phyloP scores from a whole-genome alignment of 2,329 filamentous ascomycete species.

The Venturia effusa region DNA sequence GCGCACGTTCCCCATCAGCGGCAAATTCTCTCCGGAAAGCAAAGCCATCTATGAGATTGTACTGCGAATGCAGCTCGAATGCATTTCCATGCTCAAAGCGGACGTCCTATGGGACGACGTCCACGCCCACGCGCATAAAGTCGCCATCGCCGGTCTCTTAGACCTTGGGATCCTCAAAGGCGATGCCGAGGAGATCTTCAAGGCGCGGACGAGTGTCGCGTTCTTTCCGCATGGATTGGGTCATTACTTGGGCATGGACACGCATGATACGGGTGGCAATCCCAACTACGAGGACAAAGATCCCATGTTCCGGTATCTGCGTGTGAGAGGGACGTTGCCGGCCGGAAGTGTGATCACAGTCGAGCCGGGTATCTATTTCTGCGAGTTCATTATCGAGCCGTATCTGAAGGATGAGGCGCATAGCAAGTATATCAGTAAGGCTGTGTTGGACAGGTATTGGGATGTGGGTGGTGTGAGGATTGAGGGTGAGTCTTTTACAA shows the following conservation, averaged over 20 bases:
- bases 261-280: constrained; percentile 39
- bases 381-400: constrained; percentile 59
- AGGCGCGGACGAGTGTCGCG: constrained; percentile 33
- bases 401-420: constrained; percentile 53
- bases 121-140: constrained; percentile 66
- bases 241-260: constrained; percentile 43
- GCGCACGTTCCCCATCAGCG: constrained; percentile 71
- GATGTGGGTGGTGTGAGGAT: constrained; percentile 80
- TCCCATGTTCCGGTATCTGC: constrained; percentile 74
- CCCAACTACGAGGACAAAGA: constrained; percentile 56
- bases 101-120: constrained; percentile 74
- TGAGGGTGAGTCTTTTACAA: constrained; percentile 41
- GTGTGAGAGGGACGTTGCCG: constrained; percentile 65
- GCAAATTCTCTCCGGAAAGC: constrained; percentile 35
- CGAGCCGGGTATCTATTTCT: constrained; percentile 82
- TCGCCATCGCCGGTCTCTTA: constrained; percentile 72
- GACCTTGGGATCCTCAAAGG: constrained; percentile 63
- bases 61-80: constrained; percentile 73
- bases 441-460: constrained; percentile 59
- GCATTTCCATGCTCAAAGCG: constrained; percentile 59
- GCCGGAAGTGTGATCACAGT: constrained; percentile 82
- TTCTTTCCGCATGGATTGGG: constrained; percentile 42
- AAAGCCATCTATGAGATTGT: constrained; percentile 66
- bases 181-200: constrained; percentile 37
- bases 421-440: constrained; percentile 52